Percentiles rank a stretch among this genome's conserved stretches.
These are phyloP conservation scores for Chaetoceros tenuissimus DNA, from an alignment of 108 stramenopile genomes.

Conservation along the genomic window DNA sequence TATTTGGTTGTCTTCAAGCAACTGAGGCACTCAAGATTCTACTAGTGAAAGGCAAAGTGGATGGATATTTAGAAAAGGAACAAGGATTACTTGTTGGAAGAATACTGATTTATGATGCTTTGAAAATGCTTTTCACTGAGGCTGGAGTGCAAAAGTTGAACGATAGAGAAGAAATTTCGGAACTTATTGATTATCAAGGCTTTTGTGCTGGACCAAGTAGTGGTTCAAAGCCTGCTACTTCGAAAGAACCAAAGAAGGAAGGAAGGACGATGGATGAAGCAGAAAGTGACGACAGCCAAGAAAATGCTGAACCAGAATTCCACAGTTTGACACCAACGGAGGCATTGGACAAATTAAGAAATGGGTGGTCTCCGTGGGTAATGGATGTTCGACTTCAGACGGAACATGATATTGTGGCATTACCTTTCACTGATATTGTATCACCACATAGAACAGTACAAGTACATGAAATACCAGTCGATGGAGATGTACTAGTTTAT, in stretches of 20 bases:
- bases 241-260: conserved; percentile 4
- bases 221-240: conserved; percentile 4
- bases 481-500: conserved; percentile 80
- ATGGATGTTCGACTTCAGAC: conserved; percentile 85
- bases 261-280: conserved; percentile 82
- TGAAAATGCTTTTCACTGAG: conserved; percentile 71
- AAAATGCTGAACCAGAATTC: conserved; percentile 18
- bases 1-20: conserved; percentile 93
- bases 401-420: conserved; percentile 86
- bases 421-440: conserved; percentile 86
- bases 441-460: conserved; percentile 74
- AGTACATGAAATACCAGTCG: conserved; percentile 51
- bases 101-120: conserved; percentile 78
- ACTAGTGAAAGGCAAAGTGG: no score
- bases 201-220: conserved; percentile 68
- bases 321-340: conserved; percentile 58
- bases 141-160: conserved; percentile 37
- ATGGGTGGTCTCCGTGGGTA: conserved; percentile 91
- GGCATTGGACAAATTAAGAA: conserved; percentile 52
- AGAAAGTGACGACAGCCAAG: conserved; percentile 21
- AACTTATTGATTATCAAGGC: conserved; percentile 80
- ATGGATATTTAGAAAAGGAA: conserved; percentile 47
- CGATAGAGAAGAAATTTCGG: conserved; percentile 35
- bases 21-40: conserved; percentile 81
- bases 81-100: conserved; percentile 60